Percentiles rank a stretch among this genome's conserved stretches.
phyloP scores from a whole-genome alignment of 2,329 filamentous ascomycete species.

The Colletotrichum gigasporum region DNA sequence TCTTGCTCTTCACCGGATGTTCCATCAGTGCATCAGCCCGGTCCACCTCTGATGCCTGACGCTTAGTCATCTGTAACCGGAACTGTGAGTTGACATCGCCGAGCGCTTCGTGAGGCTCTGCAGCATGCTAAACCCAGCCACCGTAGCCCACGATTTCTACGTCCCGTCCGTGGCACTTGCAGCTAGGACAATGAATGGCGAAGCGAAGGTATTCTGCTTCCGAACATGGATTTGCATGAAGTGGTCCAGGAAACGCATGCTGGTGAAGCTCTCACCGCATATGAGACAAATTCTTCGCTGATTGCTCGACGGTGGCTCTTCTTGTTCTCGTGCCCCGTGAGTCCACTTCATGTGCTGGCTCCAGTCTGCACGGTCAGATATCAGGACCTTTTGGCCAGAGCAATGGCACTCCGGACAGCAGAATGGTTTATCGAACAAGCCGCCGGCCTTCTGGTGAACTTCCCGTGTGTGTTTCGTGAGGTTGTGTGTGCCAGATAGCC shows the following conservation, averaged over 20 bases:
- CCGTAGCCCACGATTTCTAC: neutral
- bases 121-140: neutral
- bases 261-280: neutral
- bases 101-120: neutral
- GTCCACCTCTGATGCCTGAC: neutral
- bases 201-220: neutral
- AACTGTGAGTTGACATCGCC: neutral
- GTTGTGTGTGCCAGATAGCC: neutral
- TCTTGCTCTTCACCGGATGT: neutral
- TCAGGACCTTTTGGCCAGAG: neutral
- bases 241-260: neutral
- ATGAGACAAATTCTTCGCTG: neutral
- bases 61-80: neutral
- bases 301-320: neutral
- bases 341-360: neutral
- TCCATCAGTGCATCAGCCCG: neutral
- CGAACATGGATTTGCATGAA: neutral
- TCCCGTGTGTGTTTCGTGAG: neutral
- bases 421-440: neutral
- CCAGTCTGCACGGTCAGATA: neutral
- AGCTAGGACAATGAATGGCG: neutral
- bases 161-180: neutral
- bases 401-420: neutral
- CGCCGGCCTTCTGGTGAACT: neutral
- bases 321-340: neutral